Base-by-base conservation (phyloP, 352 stramenopile species). In the Globisporangium uncinulatum region DNA sequence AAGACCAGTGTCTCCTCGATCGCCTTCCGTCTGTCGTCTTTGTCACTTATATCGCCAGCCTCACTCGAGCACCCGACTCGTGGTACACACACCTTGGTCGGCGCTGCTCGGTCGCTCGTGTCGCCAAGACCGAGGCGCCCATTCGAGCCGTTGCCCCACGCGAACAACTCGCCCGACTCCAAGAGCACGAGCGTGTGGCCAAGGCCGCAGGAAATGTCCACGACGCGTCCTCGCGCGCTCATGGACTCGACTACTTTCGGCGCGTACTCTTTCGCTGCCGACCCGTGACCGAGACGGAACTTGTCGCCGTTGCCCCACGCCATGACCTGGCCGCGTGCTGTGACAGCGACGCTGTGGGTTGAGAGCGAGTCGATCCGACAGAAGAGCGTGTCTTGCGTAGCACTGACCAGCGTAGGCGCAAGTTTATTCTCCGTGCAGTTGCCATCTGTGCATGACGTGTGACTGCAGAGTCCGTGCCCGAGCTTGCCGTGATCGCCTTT, bases 91-190 rank as follows among this genome's bases (percentile, higher is more conserved):
- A 59, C 34, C 31, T 59, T 61, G 1, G 71, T 87, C 19, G 81
- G 82, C 13, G 56, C 77, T 3, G 71, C 77, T 31, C 79, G 78
- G 63, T 96, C 86, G 8, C 73, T 78, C 0, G 72, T 87, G 59
- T 96, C 86, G 1, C 86, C 84, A 10, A 95, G 45, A 0, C 86
- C 87, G 49, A 96, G 67, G 1, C 83, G 74, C 1, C 87, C 87
- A 52, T 95, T 94, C 1, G 82, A 90, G 3, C 86, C 87, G 50
- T 95, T 92, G 11, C 87, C 87, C 86, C 87, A 96, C 0, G 75
- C 65, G 45, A 76, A 95, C 6, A 96, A 50, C 19, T 87, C 72
- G n/a, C 87, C 84, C 7, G 62, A 74, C 24, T 71, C 60, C 65
- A 82, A 76, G 3, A 89, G 60, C 0, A 78, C 79, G 24, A 92